Evolutionary conservation across 2,329 filamentous ascomycete species (phyloP), one percentile per base, ranked within the genome.

Genomic region (Myriosclerotinia duriaeana): DNA sequence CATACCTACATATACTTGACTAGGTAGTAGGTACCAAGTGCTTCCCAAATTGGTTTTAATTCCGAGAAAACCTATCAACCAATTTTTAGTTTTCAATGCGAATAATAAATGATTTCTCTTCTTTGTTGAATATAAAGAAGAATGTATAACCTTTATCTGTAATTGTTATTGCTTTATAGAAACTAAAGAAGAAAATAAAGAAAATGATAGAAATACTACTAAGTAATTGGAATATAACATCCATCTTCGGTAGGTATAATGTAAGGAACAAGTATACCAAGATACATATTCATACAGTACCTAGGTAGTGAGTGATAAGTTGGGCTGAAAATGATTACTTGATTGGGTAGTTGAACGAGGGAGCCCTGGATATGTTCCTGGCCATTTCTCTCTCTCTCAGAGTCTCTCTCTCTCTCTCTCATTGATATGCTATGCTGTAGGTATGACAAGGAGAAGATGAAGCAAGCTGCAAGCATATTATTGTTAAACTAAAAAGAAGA

Each of bases 321-420:
- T 48, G 56, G 42, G 42, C 56, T 48, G 56, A 38, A 60, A 48
- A 48, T 22, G 42, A 48, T 38, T 36, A 26, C n/a, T 12, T 36
- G 3, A n/a, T 34, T n/a, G 30, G 26, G 56, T 48, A 36, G 26
- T 58, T 53, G 26, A 26, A 53, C 26, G 50, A 53, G 50, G 50
- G 14, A 30, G 50, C 26, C 26, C 26, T 26, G 26, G 26, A 53
- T 20, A 36, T 53, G 52, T 36, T 38, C 12, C 30, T 36, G 7
- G 30, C 9, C 15, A 26, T 20, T 36, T 48, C 7, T 22, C 46
- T 9, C 20, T 48, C 7, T 12, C 38, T 8, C 7, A n/a, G 20
- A n/a, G 6, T 48, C 20, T 48, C 7, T 22, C 46, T 9, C 20
- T 48, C 7, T 12, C 38, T 8, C 7, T 40, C 38, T 3, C 3